Conservation (phyloP, 2,329 filamentous ascomycete species). For the Colletotrichum horii region DNA sequence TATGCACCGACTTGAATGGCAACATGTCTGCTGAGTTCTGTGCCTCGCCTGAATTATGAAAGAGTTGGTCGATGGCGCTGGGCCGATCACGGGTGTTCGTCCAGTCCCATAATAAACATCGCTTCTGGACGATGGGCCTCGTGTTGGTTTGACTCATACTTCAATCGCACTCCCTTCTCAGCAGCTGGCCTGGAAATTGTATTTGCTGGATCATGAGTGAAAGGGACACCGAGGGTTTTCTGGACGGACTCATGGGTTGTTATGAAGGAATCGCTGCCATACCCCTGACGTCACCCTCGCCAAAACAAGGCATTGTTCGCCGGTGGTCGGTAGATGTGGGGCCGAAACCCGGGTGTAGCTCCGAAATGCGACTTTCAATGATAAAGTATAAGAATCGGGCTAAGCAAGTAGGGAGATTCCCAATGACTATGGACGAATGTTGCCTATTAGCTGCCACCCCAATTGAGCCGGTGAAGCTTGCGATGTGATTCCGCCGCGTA, state of each 20-base stretch:
- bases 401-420: not conserved
- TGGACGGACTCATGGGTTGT: not conserved
- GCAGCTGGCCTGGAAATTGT: not conserved
- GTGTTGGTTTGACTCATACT: not conserved
- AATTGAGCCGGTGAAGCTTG: fast-evolving
- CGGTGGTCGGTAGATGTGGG: not conserved
- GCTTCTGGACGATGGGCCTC: slow-evolving; percentile 28
- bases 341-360: too few species aligned
- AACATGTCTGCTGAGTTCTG: slow-evolving; percentile 22
- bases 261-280: not conserved
- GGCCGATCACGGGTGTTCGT: slow-evolving; percentile 41
- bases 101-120: slow-evolving; percentile 48
- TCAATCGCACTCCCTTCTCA: not conserved
- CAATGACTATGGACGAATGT: fast-evolving
- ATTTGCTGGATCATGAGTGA: not conserved
- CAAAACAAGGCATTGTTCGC: not conserved
- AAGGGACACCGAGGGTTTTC: not conserved
- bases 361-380: not conserved
- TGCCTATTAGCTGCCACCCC: not conserved
- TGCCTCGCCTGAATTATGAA: not conserved
- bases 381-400: not conserved
- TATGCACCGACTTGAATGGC: slow-evolving; percentile 39
- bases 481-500: not conserved
- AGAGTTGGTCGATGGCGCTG: slow-evolving; percentile 39
- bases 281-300: not conserved